Evolutionary conservation across 139 green algal species (phyloP).

Genomic region (Tetraselmis striata): DNA sequence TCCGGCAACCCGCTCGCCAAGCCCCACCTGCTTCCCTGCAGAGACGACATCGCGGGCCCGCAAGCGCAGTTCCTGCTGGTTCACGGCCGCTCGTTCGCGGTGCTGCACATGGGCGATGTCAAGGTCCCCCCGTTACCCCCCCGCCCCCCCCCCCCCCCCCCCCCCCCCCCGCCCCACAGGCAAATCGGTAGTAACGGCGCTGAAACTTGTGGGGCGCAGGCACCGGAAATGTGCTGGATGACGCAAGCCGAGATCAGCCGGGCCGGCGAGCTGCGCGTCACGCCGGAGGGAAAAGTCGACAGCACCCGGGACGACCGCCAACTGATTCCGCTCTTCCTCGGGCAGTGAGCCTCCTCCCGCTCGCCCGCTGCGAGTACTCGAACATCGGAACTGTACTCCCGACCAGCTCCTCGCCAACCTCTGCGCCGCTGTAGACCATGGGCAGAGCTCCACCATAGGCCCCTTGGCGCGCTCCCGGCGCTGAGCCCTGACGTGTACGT

Average conservation of each 20-base stretch:
- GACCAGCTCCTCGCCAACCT: not conserved
- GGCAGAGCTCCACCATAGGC: too few species aligned
- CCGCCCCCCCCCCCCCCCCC: too few species aligned
- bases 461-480: too few species aligned
- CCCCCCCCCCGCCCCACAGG: not conserved
- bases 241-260: not conserved
- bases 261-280: not conserved
- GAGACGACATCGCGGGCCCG: not conserved
- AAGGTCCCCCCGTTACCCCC: not conserved
- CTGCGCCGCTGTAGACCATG: not conserved
- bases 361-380: too few species aligned
- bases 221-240: not conserved
- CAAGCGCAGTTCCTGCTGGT: not conserved
- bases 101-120: not conserved
- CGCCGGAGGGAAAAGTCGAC: not conserved
- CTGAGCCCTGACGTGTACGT: too few species aligned
- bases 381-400: not conserved
- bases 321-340: not conserved
- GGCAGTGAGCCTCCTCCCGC: not conserved
- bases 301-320: not conserved
- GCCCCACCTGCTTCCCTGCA: too few species aligned
- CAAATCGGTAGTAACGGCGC: not conserved
- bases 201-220: not conserved
- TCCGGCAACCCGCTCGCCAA: not conserved
- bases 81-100: not conserved